Conservation (phyloP, 2,329 filamentous ascomycete genomes). For the Sclerotinia spermophila region DNA sequence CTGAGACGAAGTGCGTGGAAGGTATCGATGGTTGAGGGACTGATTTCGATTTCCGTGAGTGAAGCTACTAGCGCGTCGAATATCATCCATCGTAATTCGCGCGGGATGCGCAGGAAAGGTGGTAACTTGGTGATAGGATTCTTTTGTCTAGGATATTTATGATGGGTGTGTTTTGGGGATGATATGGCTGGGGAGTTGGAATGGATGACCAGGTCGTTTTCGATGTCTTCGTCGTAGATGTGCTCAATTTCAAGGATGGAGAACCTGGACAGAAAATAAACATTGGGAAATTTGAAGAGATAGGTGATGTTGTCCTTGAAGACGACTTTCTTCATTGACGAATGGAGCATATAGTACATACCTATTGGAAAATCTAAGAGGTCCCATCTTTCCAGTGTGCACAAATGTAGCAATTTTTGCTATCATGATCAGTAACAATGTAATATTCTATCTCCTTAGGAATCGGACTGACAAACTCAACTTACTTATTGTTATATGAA, state of each 20-base stretch:
- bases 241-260: neutral
- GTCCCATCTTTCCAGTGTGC: neutral
- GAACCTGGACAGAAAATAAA: neutral
- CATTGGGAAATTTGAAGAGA: neutral
- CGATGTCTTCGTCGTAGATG: neutral
- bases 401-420: neutral
- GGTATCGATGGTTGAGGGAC: neutral
- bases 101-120: neutral
- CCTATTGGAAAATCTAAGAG: neutral
- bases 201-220: neutral
- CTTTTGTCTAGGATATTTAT: rapidly evolving
- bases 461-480: rapidly evolving
- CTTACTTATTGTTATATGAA: neutral
- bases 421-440: neutral
- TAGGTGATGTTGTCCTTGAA: rapidly evolving
- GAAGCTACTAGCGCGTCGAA: neutral
- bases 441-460: too few species aligned
- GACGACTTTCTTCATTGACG: too few species aligned
- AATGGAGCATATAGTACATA: neutral
- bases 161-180: neutral
- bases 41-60: neutral
- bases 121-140: neutral
- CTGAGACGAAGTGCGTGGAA: neutral
- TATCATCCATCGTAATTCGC: neutral
- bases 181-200: rapidly evolving